Evolutionary conservation across 257 asterid genomes (phyloP), one percentile per base, ranked within the genome.

Genomic region (Verbascum thapsus): DNA sequence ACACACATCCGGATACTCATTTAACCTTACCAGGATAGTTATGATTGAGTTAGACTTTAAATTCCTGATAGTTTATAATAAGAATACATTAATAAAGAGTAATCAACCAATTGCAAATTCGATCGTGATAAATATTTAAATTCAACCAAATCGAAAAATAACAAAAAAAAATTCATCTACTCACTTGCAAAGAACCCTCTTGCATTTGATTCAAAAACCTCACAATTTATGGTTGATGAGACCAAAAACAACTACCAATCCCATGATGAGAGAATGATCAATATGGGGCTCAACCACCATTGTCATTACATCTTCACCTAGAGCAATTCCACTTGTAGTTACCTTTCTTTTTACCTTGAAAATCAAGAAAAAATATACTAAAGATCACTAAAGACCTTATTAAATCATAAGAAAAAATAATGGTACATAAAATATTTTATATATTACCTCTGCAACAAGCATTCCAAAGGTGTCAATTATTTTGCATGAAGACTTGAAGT

Each of bases 231-330:
- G 70, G 63, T 71, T 59, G 44, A 70, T 59, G 48, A 78, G 83
- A 34, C 78, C 80, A 47, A 70, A 64, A 58, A 78, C 84, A 23
- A 78, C 67, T 32, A 71, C 76, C 19, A 78, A 67, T 17, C 69
- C 81, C 71, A 71, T 60, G 13, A 78, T 40, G 1, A 74, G 66
- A 49, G 72, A 78, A 22, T 74, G 78, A 61, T 78, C 81, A 55
- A 68, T 49, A 34, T 78, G 38, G 13, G 78, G 76, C 71, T 78
- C 83, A 10, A 74, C 83, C 39, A 74, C 78, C 78, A 74, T 71
- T 49, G 81, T 64, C 48, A 72, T 32, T 15, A 78, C 81, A 64
- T 78, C 84, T 64, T 71, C 78, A 41, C 78, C 84, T 0, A 78
- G 63, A 39, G 64, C 68, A 10, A 78, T 73, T 59, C 84, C 81